Percentiles rank a stretch among this genome's conserved stretches.
Conservation (phyloP, 257 asterid genomes). For the Oldenlandia corymbosa region DNA sequence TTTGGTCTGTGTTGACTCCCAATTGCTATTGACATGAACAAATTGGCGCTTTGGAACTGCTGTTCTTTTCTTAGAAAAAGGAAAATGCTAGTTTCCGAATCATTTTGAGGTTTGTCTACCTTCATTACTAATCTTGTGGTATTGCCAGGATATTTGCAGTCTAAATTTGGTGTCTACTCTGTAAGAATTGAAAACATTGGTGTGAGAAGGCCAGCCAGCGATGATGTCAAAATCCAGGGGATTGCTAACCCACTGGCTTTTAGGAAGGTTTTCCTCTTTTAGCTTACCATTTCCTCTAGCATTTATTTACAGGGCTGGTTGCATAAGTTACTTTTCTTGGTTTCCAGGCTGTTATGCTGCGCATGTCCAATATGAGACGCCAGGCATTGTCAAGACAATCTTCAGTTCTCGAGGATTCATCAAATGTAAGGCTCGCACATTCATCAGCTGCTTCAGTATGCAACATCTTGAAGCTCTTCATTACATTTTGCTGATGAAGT, state of each 20-base stretch:
- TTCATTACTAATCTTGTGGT: conserved; percentile 1
- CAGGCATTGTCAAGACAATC: conserved; percentile 35
- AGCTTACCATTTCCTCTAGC: not conserved
- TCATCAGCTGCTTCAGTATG: conserved; percentile 48
- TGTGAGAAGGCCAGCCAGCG: conserved; percentile 65
- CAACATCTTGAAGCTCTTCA: not conserved
- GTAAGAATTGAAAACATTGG: conserved; percentile 65
- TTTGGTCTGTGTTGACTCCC: not conserved
- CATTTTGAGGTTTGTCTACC: not conserved
- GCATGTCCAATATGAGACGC: conserved; percentile 42
- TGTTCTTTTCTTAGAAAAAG: not conserved
- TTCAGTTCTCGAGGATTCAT: conserved; percentile 38
- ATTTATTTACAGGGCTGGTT: not conserved
- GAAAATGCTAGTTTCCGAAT: not conserved
- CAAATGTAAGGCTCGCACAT: conserved; percentile 29
- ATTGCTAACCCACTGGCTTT: conserved; percentile 59
- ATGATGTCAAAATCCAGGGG: conserved; percentile 71
- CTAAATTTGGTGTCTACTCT: conserved; percentile 59
- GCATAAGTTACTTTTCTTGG: not conserved
- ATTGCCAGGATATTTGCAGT: conserved; percentile 60
- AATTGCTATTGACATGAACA: not conserved
- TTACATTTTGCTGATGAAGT: conserved; percentile 2
- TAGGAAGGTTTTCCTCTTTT: conserved; percentile 43
- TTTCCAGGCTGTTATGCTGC: conserved; percentile 60
- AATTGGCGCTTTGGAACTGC: too few species aligned